phyloP scores from a whole-genome alignment of 2,329 filamentous ascomycete species.

The Colletotrichum sublineola region DNA sequence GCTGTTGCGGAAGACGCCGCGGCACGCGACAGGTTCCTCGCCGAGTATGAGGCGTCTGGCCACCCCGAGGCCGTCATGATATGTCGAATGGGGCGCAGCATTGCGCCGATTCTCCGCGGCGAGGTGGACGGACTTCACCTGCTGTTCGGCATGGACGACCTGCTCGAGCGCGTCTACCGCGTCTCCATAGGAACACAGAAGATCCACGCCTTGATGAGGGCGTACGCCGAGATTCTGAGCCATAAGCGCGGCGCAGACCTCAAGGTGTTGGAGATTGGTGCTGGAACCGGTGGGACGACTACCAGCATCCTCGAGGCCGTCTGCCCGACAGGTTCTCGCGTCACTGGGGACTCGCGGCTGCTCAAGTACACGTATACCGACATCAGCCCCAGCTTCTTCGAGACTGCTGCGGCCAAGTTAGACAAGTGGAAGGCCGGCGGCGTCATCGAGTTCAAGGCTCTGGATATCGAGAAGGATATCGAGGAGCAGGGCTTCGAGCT shows the following conservation, averaged over 20 bases:
- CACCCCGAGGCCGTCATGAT: slow-evolving; percentile 23
- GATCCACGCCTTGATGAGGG: slow-evolving; percentile 23
- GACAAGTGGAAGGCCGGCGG: neutral
- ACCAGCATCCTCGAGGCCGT: slow-evolving; percentile 21
- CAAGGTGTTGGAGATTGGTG: neutral
- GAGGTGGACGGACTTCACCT: slow-evolving; percentile 25
- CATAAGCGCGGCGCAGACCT: neutral
- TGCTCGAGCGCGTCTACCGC: slow-evolving; percentile 26
- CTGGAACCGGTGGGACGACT: slow-evolving; percentile 14
- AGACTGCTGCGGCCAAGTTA: slow-evolving; percentile 35
- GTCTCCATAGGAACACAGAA: slow-evolving; percentile 24
- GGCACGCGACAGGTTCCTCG: slow-evolving; percentile 19
- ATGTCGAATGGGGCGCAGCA: slow-evolving; percentile 18
- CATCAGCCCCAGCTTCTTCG: slow-evolving; percentile 44
- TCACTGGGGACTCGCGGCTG: slow-evolving; percentile 16
- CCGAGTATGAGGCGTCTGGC: slow-evolving; percentile 13
- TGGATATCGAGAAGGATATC: slow-evolving; percentile 47
- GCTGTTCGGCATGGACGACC: slow-evolving; percentile 21
- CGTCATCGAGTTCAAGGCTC: slow-evolving; percentile 42
- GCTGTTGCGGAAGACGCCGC: slow-evolving; percentile 15
- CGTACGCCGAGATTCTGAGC: neutral
- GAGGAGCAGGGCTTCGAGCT: slow-evolving; percentile 50
- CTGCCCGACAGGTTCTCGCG: slow-evolving; percentile 6
- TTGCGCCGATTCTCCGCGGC: slow-evolving; percentile 22
- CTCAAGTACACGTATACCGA: slow-evolving; percentile 50